A percentile compares a stretch with the other conserved stretches of the same genome.
Conservation (phyloP, 169 alveolate genomes). For the Theileria annulata region DNA sequence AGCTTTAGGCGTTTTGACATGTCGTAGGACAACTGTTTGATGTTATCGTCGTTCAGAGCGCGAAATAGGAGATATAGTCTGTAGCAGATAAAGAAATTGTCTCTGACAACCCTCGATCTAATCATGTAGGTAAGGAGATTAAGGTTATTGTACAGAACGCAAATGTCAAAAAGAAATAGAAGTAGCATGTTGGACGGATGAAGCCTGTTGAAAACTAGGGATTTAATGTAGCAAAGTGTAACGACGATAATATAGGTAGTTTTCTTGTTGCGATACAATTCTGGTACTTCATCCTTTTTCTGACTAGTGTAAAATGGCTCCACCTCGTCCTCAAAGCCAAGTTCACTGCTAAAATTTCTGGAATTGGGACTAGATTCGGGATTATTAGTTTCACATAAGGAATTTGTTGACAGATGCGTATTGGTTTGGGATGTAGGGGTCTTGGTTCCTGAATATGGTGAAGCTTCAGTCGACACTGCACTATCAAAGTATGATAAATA, state of each 20-base stretch:
- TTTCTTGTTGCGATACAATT: neutral
- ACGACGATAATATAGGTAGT: conserved; percentile 32
- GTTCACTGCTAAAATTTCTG: no score
- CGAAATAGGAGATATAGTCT: conserved; percentile 34
- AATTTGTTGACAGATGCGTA: no score
- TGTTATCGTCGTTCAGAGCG: conserved; percentile 13
- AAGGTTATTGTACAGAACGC: conserved; percentile 46
- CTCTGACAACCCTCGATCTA: conserved; percentile 37
- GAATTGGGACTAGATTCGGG: no score
- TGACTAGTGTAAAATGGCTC: conserved; percentile 1
- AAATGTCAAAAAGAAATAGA: conserved; percentile 43
- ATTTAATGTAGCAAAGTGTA: conserved; percentile 37
- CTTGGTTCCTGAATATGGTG: no score
- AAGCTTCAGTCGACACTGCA: no score
- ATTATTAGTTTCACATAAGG: no score
- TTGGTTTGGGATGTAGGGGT: no score
- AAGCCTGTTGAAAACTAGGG: conserved; percentile 30
- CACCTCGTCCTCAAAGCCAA: no score
- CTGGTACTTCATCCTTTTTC: conserved; percentile 30
- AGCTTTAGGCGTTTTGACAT: conserved; percentile 55
- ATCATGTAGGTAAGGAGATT: conserved; percentile 8
- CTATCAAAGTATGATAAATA: neutral
- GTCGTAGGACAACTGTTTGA: conserved; percentile 48
- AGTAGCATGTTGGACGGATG: conserved; percentile 43
- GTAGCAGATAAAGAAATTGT: conserved; percentile 38